Evolutionary conservation across 1,284 basidiomycete species (phyloP).

Genomic region (Peniophora sp.): DNA sequence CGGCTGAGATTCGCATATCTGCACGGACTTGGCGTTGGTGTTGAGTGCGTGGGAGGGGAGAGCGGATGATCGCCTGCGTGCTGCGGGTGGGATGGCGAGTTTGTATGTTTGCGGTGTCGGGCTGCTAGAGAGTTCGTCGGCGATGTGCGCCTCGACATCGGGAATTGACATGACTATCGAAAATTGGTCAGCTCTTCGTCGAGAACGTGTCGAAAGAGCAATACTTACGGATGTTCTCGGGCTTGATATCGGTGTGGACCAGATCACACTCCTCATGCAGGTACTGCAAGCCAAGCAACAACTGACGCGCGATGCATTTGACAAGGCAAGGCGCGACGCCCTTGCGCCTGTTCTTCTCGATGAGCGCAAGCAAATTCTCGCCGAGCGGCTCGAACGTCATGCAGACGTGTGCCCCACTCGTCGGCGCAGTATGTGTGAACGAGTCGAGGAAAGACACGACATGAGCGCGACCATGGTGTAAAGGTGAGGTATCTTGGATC

Average conservation of each 20-base stretch:
- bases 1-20: constrained; percentile 74
- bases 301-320: constrained; percentile 76
- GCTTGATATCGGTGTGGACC: constrained; percentile 86
- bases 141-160: constrained; percentile 65
- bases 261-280: constrained; percentile 86
- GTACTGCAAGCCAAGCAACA: constrained; percentile 85
- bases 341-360: constrained; percentile 82
- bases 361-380: constrained; percentile 78
- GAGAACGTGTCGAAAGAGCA: constrained; percentile 5
- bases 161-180: constrained; percentile 66
- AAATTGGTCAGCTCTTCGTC: neutral
- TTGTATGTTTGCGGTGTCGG: constrained; percentile 62
- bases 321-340: constrained; percentile 78
- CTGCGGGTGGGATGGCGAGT: constrained; percentile 57
- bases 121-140: constrained; percentile 54
- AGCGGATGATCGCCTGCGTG: constrained; percentile 54
- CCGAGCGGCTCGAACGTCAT: constrained; percentile 90
- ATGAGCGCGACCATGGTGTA: constrained; percentile 60
- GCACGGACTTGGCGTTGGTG: constrained; percentile 52
- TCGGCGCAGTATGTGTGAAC: constrained; percentile 60
- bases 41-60: constrained; percentile 24
- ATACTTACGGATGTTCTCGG: constrained; percentile 81
- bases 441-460: constrained; percentile 87
- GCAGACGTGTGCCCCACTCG: constrained; percentile 69
- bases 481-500: constrained; percentile 65